These are phyloP conservation scores for Hypoxylon subgilvum DNA, from an alignment of 495 filamentous ascomycete species.

Conservation along the genomic window DNA sequence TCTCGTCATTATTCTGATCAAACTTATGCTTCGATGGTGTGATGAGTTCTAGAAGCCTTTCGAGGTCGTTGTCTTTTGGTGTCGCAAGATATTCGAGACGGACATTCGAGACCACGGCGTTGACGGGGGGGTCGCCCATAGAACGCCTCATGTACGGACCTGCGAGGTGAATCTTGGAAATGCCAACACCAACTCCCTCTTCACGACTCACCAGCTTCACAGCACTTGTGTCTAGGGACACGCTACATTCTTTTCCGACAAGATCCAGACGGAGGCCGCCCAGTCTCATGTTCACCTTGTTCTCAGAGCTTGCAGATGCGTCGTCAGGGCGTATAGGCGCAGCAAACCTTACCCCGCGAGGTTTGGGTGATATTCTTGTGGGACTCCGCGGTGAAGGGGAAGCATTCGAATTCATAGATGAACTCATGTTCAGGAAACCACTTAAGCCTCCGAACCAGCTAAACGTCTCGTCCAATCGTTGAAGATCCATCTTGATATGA, in stretches of 20 bases:
- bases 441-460: conserved; percentile 91
- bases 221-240: conserved; percentile 76
- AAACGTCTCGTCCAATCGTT: conserved; percentile 82
- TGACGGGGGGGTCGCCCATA: conserved; percentile 57
- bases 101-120: conserved; percentile 62
- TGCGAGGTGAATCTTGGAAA: conserved; percentile 74
- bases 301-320: conserved; percentile 52
- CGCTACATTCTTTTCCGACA: conserved; percentile 73
- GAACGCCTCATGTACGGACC: conserved; percentile 67
- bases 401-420: conserved; percentile 76
- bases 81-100: conserved; percentile 74
- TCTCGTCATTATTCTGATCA: conserved; percentile 84
- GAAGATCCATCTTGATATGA: conserved; percentile 76
- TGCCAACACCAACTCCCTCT: conserved; percentile 69
- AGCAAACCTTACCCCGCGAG: conserved; percentile 78
- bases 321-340: conserved; percentile 56
- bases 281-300: conserved; percentile 76
- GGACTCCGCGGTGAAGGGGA: conserved; percentile 56
- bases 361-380: conserved; percentile 45
- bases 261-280: conserved; percentile 77
- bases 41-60: conserved; percentile 80
- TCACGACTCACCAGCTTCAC: conserved; percentile 77
- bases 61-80: conserved; percentile 81
- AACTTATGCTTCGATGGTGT: conserved; percentile 93
- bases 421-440: conserved; percentile 85